Base-by-base conservation (phyloP, 345 rosid genomes). In the Dovyalis caffra region DNA sequence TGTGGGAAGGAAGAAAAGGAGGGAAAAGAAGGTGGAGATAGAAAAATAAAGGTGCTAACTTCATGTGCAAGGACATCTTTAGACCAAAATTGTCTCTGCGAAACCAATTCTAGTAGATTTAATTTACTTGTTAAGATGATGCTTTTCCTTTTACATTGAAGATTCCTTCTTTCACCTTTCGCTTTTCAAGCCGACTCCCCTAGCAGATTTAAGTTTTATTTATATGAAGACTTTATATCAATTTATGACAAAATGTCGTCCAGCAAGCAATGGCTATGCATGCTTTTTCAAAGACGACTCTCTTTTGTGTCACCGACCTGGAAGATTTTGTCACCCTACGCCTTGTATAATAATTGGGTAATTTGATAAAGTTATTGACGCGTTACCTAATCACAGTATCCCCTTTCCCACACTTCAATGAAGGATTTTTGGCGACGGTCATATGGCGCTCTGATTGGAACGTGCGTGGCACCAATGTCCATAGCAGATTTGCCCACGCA, bases 161-260 rank as follows among this genome's bases (percentile, higher is more conserved):
- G 89, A 86, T 76, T 78, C 87, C 78, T 73, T 72, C 47, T n/a
- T 68, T 56, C 7, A 26, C 38, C 79, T 81, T 78, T 86, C 72
- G 61, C 83, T 81, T 78, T 77, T 33, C 58, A 73, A 78, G 79
- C 80, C 15, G 29, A 25, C 77, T 16, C 78, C 80, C 15, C 72
- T 23, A 38, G 31, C 76, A 0, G 8, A 5, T 31, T 31, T 69
- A 21, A 20, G 58, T 40, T 16, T n/a, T 43, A 21, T 32, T 2
- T 20, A 29, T 58, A 31, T 34, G 16, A 33, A 23, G 49, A 35
- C 49, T 66, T 20, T 40, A 12, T 40, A 40, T 40, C 64, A 25
- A 26, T 60, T 26, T 10, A 12, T 8, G 32, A 60, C 64, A 23
- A 10, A 58, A 40, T 67, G 66, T 56, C 35, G 26, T 16, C 53